Evolutionary conservation across 768 basidiomycete species (phyloP), one percentile per base, ranked within the genome.

Genomic region (Agaricus blazei): DNA sequence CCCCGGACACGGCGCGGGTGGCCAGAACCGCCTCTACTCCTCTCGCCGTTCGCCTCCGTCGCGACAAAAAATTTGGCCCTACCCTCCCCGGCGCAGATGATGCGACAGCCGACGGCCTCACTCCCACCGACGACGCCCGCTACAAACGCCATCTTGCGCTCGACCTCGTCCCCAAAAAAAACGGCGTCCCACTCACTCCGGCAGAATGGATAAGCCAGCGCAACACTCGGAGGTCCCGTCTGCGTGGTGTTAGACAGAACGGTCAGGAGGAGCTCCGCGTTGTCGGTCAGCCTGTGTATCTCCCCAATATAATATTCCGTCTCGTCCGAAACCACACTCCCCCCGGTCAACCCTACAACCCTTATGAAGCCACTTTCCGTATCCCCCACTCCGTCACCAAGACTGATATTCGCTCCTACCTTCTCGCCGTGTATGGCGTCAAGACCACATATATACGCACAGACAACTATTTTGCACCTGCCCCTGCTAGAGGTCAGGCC

Each of bases 301-400:
- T 98, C 37, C 94, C 94, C 40, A 96, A 98, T 69, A 77, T 88
- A 66, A 69, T 89, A 58, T 87, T 96, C 70, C 80, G 81, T 54
- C 77, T 98, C 54, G 84, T 95, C 43, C 84, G 90, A 24, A 98
- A 98, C 68, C 72, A 86, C 61, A 93, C 92, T 0, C 84, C 79
- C 0, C 69, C 72, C 2, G 90, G 87, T 0, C 74, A 88, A 61
- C 77, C 92, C 1, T 98, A 98, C 76, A 95, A 98, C 59, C 93
- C 94, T 1, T 93, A 88, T 74, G 88, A 93, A 68, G 94, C 93
- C 8, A 98, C 94, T 2, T 96, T 98, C 75, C 90, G 92, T 53
- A 78, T 96, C 40, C 88, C 93, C n/a, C 82, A 83, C 59, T 87
- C 84, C 42, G 77, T 95, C 70, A 97, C 93, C 42, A 98, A 98